Base-by-base conservation (phyloP, 768 basidiomycete species). In the Lentinula edodes region DNA sequence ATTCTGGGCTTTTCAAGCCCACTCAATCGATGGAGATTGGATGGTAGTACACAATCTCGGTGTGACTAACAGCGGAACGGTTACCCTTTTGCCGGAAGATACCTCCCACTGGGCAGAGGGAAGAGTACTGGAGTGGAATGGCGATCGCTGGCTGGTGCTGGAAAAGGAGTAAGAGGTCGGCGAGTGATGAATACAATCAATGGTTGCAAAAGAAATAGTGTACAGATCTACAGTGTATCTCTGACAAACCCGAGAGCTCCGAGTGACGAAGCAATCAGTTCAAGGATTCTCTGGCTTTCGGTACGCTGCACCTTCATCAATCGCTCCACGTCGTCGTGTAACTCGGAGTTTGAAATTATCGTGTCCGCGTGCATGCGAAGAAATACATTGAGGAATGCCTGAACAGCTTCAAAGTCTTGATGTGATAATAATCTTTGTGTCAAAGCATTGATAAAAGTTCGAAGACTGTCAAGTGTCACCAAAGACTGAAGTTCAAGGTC, bases 361-460 rank as follows among this genome's bases (percentile, higher is more conserved):
- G 87, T 76, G 60, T 98, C 95, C 3, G 88, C 89, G 69, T 98
- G 95, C 56, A 91, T 80, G 16, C 85, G 84, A 45, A 98, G 74
- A 72, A 97, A 93, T 1, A 96, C 89, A 64, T 80, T 87, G 67
- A 94, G 81, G 69, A 95, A 80, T 0, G 95, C 83, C 72, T 98
- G 94, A 3, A 96, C 91, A 12, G 93, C 95, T 73, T 99, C 97
- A 68, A 97, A 98, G 74, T 99, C 97, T 52, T 85, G 84, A 65
- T 87, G 91, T 6, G 90, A 91, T 38, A 72, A 74, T 32, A 98
- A 79, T 3, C 96, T 87, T 59, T 75, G 83, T 10, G 79, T 83
- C 28, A 98, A 78, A 0, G 93, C 90, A 61, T 80, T 76, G 51
- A 97, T 75, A 76, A 98, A 98, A 18, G 79, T 71, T 0, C 72